A percentile compares a stretch with the other conserved stretches of the same genome.
phyloP scores from a whole-genome alignment of 345 rosid species.

The Ailanthus altissimus region DNA sequence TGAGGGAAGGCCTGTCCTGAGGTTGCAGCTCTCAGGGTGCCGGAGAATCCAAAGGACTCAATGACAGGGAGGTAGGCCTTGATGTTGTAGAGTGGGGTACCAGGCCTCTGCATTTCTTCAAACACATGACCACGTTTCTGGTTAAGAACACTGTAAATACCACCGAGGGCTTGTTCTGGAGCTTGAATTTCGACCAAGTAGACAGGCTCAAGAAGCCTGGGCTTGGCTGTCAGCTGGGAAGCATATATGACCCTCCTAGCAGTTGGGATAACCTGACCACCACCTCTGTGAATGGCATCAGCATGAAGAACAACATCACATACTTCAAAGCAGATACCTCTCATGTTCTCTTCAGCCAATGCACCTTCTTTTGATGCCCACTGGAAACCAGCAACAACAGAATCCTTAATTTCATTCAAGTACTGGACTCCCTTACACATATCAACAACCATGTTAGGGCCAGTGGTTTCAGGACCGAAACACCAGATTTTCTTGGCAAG shows the following conservation, averaged over 20 bases:
- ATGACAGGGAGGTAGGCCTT: slow-evolving; percentile 80
- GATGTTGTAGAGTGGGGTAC: slow-evolving; percentile 80
- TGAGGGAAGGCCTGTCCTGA: slow-evolving; percentile 90
- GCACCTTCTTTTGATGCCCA: slow-evolving; percentile 93
- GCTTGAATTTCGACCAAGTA: slow-evolving; percentile 90
- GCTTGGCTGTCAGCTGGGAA: slow-evolving; percentile 79
- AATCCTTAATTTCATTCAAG: slow-evolving; percentile 83
- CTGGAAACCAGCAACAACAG: slow-evolving; percentile 88
- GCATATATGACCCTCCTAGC: slow-evolving; percentile 87
- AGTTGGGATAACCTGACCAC: slow-evolving; percentile 82
- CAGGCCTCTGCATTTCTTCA: slow-evolving; percentile 84
- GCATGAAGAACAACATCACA: slow-evolving; percentile 87
- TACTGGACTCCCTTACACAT: slow-evolving; percentile 95
- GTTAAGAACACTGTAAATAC: slow-evolving; percentile 85
- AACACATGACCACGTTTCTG: slow-evolving; percentile 88
- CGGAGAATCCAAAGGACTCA: slow-evolving; percentile 76
- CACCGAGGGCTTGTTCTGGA: slow-evolving; percentile 82
- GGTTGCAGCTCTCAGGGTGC: slow-evolving; percentile 71
- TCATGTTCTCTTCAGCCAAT: slow-evolving; percentile 76
- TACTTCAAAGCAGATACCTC: slow-evolving; percentile 80
- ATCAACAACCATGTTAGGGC: slow-evolving; percentile 85
- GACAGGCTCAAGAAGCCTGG: slow-evolving; percentile 79
- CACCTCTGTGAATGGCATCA: slow-evolving; percentile 90
- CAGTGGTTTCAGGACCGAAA: slow-evolving; percentile 81
- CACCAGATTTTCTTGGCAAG: slow-evolving; percentile 90